Evolutionary conservation across 2,329 filamentous ascomycete species (phyloP).

Genomic region (Triangularia setosa): DNA sequence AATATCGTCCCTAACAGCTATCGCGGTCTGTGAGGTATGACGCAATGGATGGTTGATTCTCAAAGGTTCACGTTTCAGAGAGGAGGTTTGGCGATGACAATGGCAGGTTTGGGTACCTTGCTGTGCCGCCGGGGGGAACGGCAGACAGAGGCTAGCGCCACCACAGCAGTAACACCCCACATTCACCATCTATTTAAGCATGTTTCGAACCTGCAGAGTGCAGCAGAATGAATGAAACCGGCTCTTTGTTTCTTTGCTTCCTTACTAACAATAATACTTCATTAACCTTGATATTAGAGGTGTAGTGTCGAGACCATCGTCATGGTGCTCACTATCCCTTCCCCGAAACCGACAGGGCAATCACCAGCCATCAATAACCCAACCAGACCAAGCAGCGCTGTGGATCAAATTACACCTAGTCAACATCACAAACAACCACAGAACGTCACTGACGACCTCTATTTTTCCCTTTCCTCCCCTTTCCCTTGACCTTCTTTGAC

Average conservation of each 20-base stretch:
- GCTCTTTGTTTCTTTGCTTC: background rate
- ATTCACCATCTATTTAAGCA: slow-evolving; percentile 5
- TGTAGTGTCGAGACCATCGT: background rate
- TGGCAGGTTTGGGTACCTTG: background rate
- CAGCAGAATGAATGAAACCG: background rate
- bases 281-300: background rate
- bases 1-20: background rate
- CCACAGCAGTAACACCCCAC: slow-evolving; percentile 14
- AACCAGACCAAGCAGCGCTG: background rate
- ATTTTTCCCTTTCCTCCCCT: background rate
- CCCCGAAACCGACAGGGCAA: background rate
- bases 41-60: slow-evolving; percentile 3
- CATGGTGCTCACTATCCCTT: background rate
- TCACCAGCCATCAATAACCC: background rate
- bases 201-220: slow-evolving; percentile 2
- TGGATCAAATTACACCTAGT: background rate
- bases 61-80: background rate
- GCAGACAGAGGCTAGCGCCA: slow-evolving; percentile 10
- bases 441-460: background rate
- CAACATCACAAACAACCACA: background rate
- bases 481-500: background rate
- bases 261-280: background rate
- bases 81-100: background rate
- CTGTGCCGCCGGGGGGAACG: slow-evolving; percentile 1
- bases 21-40: background rate